Percentiles rank a stretch among this genome's conserved stretches.
Evolutionary conservation across 2,329 filamentous ascomycete genomes (phyloP).

Genomic region (Diaporthe capsici): DNA sequence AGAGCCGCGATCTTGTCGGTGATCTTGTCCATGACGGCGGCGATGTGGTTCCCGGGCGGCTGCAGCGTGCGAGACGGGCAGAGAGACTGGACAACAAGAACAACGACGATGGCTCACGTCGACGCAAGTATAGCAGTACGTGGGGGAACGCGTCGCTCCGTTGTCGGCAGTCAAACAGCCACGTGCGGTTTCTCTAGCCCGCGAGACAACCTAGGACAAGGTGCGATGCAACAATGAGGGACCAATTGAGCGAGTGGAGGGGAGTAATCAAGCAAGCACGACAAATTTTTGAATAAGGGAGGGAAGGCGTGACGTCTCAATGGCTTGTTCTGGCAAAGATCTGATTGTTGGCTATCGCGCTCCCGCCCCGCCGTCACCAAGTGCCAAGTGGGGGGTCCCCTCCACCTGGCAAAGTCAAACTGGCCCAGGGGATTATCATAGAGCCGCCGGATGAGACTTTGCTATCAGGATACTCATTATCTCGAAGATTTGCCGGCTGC

Average conservation of each 20-base stretch:
- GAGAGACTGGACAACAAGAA: neutral
- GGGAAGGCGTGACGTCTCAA: conserved; percentile 22
- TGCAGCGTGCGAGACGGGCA: neutral
- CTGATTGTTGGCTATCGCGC: conserved; percentile 22
- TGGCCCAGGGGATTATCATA: conserved; percentile 27
- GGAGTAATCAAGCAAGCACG: conserved; percentile 2
- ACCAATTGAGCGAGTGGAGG: conserved; percentile 17
- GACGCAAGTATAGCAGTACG: neutral
- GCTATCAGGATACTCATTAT: neutral
- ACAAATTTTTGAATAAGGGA: conserved; percentile 15
- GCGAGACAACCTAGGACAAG: neutral
- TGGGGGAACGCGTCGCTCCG: conserved; percentile 26
- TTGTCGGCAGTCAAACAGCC: conserved; percentile 31
- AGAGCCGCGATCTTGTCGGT: conserved; percentile 95
- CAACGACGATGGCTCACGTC: neutral
- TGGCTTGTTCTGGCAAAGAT: conserved; percentile 22
- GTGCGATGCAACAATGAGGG: conserved; percentile 11
- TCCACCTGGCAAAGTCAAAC: conserved; percentile 23
- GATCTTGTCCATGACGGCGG: conserved; percentile 80
- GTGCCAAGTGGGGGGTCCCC: conserved; percentile 19
- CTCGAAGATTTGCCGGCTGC: conserved; percentile 9
- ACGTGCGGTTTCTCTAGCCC: conserved; percentile 4
- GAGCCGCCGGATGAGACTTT: conserved; percentile 6
- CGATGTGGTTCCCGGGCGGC: neutral
- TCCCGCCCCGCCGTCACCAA: conserved; percentile 31